Base-by-base conservation (phyloP, 768 basidiomycete genomes). In the Rubroboletus satanas region DNA sequence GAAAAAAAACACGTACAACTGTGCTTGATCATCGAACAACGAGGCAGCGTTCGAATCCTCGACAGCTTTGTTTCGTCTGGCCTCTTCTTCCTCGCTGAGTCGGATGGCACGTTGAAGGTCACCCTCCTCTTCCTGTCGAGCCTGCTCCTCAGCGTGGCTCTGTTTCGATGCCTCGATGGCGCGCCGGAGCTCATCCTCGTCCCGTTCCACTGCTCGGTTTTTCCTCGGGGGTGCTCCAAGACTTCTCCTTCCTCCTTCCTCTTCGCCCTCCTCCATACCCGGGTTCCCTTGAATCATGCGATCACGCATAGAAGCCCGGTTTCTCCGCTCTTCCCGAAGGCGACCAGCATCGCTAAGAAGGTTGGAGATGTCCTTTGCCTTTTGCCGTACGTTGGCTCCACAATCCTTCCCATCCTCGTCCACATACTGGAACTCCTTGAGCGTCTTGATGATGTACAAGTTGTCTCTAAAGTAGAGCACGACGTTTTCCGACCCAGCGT, bases 401-500 rank as follows among this genome's bases (percentile, higher is more conserved):
- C 97, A 93, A 68, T 99, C 97, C 71, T 97, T 97, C 48, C 87
- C 90, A 37, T 90, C 86, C 65, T 98, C 97, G 71, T 98, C 97
- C 53, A 96, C 71, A 67, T 85, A 97, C 63, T 98, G 96, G 73
- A 99, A 99, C 72, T 99, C 97, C 71, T 98, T 96, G 57, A 99
- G 83, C 2, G 96, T 98, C 78, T 98, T 98, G 83, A 99, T 85
- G 69, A 98, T 83, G 73, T 98, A 99, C 57, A 97, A 73, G 68
- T 99, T 98, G 71, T 99, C 95, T 45, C 85, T 85, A 79, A 98
- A 98, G 76, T 99, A 99, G 66, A 97, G 90, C 56, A 98, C 93
- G 21, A 98, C 95, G 70, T 99, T 98, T 74, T 98, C 97, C 1
- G 92, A 94, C 38, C 97, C 97, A 56, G 93, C 89, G 66, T 98